These are phyloP conservation scores for Porpolomopsis calyptriformis DNA, from an alignment of 768 basidiomycete genomes.

Conservation along the genomic window DNA sequence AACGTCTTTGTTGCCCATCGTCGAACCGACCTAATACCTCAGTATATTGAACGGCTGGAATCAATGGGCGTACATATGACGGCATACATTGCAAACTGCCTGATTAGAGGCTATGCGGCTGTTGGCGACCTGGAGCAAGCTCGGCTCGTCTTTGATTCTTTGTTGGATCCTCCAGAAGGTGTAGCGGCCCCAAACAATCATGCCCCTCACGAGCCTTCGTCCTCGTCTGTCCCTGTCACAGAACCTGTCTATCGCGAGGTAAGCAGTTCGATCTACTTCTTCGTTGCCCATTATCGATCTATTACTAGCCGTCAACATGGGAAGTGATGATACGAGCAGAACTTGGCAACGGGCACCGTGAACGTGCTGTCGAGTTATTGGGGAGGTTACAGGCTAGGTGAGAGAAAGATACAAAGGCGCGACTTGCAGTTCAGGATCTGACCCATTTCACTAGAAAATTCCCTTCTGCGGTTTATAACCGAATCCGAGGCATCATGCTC, in stretches of 20 bases:
- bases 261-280: slow-evolving; percentile 16
- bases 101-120: slow-evolving; percentile 65
- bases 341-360: slow-evolving; percentile 63
- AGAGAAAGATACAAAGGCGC: slow-evolving; percentile 20
- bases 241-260: slow-evolving; percentile 80
- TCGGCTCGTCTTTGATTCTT: slow-evolving; percentile 64
- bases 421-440: slow-evolving; percentile 7
- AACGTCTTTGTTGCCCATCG: slow-evolving; percentile 74
- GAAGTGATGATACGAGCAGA: slow-evolving; percentile 94
- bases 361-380: slow-evolving; percentile 57
- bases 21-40: slow-evolving; percentile 64
- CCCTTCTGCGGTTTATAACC: slow-evolving; percentile 67
- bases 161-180: slow-evolving; percentile 72
- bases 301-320: slow-evolving; percentile 79
- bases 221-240: slow-evolving; percentile 26
- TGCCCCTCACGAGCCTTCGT: slow-evolving; percentile 48
- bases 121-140: slow-evolving; percentile 62
- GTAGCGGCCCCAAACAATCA: slow-evolving; percentile 88
- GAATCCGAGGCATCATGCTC: slow-evolving; percentile 73
- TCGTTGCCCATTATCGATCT: slow-evolving; percentile 4
- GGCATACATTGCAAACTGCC: slow-evolving; percentile 85
- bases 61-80: slow-evolving; percentile 71
- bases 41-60: slow-evolving; percentile 54
- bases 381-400: slow-evolving; percentile 65
- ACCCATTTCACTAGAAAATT: slow-evolving; percentile 39